Evolutionary conservation across 139 green algal genomes (phyloP), one percentile per base, ranked within the genome.

Genomic region (Haematococcus sp.): DNA sequence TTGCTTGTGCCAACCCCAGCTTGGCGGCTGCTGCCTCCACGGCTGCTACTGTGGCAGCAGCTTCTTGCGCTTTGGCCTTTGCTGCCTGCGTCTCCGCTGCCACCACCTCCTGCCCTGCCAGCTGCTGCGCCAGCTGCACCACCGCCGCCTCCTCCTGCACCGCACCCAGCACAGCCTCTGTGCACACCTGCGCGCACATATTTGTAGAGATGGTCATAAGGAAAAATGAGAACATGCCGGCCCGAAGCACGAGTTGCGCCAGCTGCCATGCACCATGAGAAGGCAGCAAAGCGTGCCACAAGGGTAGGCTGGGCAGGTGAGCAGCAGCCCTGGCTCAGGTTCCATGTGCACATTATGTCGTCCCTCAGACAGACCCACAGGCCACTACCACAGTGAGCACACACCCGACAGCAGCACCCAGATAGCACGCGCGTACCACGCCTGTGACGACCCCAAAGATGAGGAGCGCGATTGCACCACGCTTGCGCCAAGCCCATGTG

Each of bases 101-200:
- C 58, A 65, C 83, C 40, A 87, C 78, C 83, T 93, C 87, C 43
- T 88, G 79, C 0, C 78, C 80, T 25, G 81, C 84, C 55, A 94
- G 74, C 80, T 92, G 79, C 76, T 93, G 83, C 5, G 88, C 89
- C 55, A 94, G 74, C 74, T 90, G 80, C 67, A 94, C 89, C 61
- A 94, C 89, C 67, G 90, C 83, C 13, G 84, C 80, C 66, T 94
- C 89, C 77, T 94, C 78, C 49, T 81, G 73, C 1, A 94, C 87
- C 20, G 84, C 80, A 46, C 69, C 46, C 46, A 94, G 40, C 58
- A 65, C 58, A 31, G 89, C 89, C 27, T 79, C 76, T 3, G 89
- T 94, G 76, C 88, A 94, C 51, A 88, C 52, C 52, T 61, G 52
- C 15, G 23, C 23, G 52, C 52, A 55, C 46, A 55, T n/a, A n/a